These are phyloP conservation scores for Kodamaea kaohsiungensis DNA, from an alignment of 805 yeast species.

Conservation along the genomic window DNA sequence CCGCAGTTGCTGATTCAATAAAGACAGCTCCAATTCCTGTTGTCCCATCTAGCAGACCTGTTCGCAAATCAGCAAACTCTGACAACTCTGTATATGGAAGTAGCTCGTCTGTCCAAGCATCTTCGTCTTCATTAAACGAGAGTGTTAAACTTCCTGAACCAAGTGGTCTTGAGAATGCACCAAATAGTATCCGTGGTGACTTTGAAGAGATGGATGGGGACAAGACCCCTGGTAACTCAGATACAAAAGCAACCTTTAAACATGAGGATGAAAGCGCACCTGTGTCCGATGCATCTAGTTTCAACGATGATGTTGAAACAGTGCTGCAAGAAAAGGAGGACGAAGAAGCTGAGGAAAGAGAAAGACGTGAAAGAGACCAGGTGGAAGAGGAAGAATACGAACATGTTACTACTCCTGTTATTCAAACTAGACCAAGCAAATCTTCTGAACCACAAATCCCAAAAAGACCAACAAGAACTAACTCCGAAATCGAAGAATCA, in stretches of 20 bases:
- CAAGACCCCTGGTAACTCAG: constrained; percentile 33
- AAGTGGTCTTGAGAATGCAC: background rate
- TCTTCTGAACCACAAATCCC: background rate
- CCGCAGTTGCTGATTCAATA: background rate
- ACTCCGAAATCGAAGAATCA: background rate
- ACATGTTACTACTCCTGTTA: constrained; percentile 4
- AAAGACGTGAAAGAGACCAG: constrained; percentile 14
- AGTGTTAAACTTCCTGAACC: background rate
- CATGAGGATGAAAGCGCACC: constrained; percentile 21
- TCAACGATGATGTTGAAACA: constrained; percentile 34
- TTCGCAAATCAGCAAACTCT: background rate
- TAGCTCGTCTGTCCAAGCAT: background rate
- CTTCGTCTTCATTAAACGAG: background rate
- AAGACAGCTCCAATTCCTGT: background rate
- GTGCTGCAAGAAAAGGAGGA: constrained; percentile 27
- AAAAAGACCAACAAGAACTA: background rate
- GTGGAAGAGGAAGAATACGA: background rate
- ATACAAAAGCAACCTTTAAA: constrained; percentile 29
- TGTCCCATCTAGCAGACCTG: background rate
- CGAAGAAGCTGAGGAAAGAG: constrained; percentile 3
- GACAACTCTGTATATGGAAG: background rate
- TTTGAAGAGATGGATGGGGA: constrained; percentile 25
- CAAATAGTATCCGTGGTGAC: background rate
- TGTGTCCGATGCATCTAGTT: constrained; percentile 23
- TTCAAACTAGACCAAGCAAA: constrained; percentile 10